These are phyloP conservation scores for Entomortierella chlamydospora DNA, from an alignment of 192 early-diverging fungal species.

Conservation along the genomic window DNA sequence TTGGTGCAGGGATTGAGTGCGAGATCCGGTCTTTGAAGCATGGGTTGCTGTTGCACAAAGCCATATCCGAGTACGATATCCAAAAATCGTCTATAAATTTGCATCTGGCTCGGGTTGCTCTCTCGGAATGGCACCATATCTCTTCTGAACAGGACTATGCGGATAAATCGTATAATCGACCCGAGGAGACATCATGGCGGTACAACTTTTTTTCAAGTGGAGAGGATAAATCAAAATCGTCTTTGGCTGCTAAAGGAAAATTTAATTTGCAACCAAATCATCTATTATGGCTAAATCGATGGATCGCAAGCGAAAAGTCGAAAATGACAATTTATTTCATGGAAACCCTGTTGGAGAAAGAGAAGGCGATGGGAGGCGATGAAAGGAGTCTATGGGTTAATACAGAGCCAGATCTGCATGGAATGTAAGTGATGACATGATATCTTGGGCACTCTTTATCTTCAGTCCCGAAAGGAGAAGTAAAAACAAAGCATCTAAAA, in stretches of 20 bases:
- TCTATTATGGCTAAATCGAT: slow-evolving; percentile 55
- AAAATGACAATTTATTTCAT: slow-evolving; percentile 67
- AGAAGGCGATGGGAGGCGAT: slow-evolving; percentile 50
- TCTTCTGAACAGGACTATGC: slow-evolving; percentile 59
- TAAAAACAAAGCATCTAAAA: no score
- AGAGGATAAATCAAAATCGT: slow-evolving; percentile 6
- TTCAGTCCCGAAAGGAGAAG: no score
- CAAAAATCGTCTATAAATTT: slow-evolving; percentile 59
- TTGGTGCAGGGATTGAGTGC: slow-evolving; percentile 53
- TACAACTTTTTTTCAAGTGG: slow-evolving; percentile 21
- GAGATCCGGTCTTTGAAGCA: slow-evolving; percentile 54
- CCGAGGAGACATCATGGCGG: slow-evolving; percentile 35
- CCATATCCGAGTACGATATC: slow-evolving; percentile 59
- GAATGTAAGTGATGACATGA: slow-evolving; percentile 51
- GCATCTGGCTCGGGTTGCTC: slow-evolving; percentile 37
- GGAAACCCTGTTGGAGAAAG: slow-evolving; percentile 58
- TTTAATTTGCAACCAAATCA: slow-evolving; percentile 53
- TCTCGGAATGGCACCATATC: slow-evolving; percentile 58
- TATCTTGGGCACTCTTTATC: no score
- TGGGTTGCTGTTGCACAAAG: slow-evolving; percentile 41
- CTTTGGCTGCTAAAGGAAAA: slow-evolving; percentile 30
- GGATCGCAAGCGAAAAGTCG: slow-evolving; percentile 58
- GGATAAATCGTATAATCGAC: slow-evolving; percentile 39
- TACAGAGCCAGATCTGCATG: slow-evolving; percentile 58
- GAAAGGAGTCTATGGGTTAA: slow-evolving; percentile 63